Evolutionary conservation across 305 asterid species (phyloP), one percentile per base, ranked within the genome.

Genomic region (Fraxinus baroniana): DNA sequence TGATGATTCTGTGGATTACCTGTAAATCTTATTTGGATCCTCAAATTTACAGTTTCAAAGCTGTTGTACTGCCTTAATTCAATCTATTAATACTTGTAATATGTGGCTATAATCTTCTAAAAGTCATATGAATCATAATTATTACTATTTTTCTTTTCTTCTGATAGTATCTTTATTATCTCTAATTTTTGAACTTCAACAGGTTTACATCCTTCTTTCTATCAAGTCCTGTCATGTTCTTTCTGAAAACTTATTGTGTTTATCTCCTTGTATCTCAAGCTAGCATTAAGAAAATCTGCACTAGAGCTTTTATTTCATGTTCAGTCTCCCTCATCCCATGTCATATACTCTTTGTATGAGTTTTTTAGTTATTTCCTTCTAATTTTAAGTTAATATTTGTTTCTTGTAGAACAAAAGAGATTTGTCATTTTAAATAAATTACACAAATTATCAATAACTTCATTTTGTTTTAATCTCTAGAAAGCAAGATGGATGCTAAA

Each of bases 401-500:
- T 37, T 37, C 10, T 6, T 37, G 44, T 37, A 37, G 44, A 37
- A 37, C 44, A 6, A 37, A 8, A 37, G 10, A 37, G 44, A 37
- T 37, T 7, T 7, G 44, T 7, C 44, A 37, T 37, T 37, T 37
- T 37, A 37, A 37, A 37, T 37, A 37, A 37, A 37, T 64, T 22
- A 8, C 33, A 64, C 2, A 37, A 35, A 22, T 5, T 10, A 24
- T 62, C 41, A 46, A 15, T 46, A 24, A 18, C 13, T 35, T 37
- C 36, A 30, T 28, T 3, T 52, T 0, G 78, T 75, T 24, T 62
- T 62, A 26, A 66, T 68, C 82, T 78, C 49, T 81, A 89, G 96
- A 88, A 79, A 37, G 2, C 17, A 76, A 79, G 15, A 36, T 30
- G 44, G 70, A 78, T 17, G 82, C 89, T 17, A 92, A 90, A 86